Percentiles rank a stretch among this genome's conserved stretches.
These are phyloP conservation scores for Aspergillus versicolor DNA, from an alignment of 2,329 filamentous ascomycete genomes.

Conservation along the genomic window DNA sequence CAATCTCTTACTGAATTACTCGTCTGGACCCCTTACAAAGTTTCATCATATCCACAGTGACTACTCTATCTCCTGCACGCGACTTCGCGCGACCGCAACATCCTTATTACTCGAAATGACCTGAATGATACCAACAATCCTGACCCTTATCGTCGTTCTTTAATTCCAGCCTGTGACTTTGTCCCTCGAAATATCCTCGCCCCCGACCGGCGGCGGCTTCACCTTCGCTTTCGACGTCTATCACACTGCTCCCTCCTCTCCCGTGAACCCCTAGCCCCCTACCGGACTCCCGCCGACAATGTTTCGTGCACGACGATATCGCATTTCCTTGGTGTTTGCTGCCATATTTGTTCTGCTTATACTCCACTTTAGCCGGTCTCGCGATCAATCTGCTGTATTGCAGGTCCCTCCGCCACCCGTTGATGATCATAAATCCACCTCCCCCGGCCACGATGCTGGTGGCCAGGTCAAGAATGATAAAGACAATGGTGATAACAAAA, in stretches of 20 bases:
- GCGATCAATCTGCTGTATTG: conserved; percentile 27
- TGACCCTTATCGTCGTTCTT: not conserved
- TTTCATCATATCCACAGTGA: not conserved
- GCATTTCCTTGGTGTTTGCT: conserved; percentile 47
- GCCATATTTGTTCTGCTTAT: conserved; percentile 45
- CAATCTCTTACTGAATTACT: not conserved
- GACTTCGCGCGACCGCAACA: not conserved
- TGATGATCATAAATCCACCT: conserved; percentile 14
- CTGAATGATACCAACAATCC: not conserved
- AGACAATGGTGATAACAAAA: not conserved
- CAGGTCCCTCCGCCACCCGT: conserved; percentile 9
- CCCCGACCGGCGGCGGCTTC: not conserved
- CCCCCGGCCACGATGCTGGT: conserved; percentile 3
- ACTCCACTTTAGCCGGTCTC: conserved; percentile 52
- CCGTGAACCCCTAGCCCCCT: not conserved
- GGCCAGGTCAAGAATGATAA: not conserved
- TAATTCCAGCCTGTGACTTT: not conserved
- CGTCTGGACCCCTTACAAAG: not conserved
- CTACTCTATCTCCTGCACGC: conserved; percentile 2
- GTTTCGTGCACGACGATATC: conserved; percentile 51
- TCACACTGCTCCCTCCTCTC: not conserved
- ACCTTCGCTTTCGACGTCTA: conserved; percentile 1
- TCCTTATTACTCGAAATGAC: not conserved
- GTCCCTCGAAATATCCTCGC: not conserved
- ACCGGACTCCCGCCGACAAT: conserved; percentile 27